phyloP scores from a whole-genome alignment of 1,284 basidiomycete species.

The Austroboletus novae-zelandiae region DNA sequence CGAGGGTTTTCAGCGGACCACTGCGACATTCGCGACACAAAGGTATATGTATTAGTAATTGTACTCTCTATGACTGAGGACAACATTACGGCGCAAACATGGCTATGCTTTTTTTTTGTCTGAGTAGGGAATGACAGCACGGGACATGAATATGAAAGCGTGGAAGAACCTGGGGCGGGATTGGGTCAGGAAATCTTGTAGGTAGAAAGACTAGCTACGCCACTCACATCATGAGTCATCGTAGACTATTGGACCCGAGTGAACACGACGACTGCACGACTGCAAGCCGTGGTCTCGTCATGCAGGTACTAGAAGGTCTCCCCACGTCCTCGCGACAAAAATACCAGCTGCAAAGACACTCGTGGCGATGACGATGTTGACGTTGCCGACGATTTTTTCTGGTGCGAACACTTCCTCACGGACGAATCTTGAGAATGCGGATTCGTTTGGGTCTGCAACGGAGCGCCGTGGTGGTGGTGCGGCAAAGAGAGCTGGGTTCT shows the following conservation, averaged over 20 bases:
- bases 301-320: conserved; percentile 69
- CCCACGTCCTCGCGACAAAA: conserved; percentile 63
- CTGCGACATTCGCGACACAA: conserved; percentile 5
- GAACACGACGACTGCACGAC: neutral
- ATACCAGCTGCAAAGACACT: conserved; percentile 67
- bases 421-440: conserved; percentile 56
- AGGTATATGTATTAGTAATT: conserved; percentile 13
- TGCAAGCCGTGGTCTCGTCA: conserved; percentile 22
- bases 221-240: conserved; percentile 12
- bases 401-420: conserved; percentile 66
- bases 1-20: conserved; percentile 4
- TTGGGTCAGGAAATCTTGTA: conserved; percentile 3
- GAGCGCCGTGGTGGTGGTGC: conserved; percentile 35
- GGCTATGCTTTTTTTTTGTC: conserved; percentile 18
- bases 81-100: conserved; percentile 19
- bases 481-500: conserved; percentile 51
- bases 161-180: conserved; percentile 3
- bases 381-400: conserved; percentile 69
- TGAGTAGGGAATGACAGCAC: conserved; percentile 3
- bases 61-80: conserved; percentile 16
- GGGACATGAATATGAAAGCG: conserved; percentile 4
- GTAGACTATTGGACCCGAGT: neutral
- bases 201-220: neutral
- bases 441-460: conserved; percentile 56
- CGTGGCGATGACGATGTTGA: conserved; percentile 63